phyloP scores from a whole-genome alignment of 331 rosid species.

The Rosa hybrid region DNA sequence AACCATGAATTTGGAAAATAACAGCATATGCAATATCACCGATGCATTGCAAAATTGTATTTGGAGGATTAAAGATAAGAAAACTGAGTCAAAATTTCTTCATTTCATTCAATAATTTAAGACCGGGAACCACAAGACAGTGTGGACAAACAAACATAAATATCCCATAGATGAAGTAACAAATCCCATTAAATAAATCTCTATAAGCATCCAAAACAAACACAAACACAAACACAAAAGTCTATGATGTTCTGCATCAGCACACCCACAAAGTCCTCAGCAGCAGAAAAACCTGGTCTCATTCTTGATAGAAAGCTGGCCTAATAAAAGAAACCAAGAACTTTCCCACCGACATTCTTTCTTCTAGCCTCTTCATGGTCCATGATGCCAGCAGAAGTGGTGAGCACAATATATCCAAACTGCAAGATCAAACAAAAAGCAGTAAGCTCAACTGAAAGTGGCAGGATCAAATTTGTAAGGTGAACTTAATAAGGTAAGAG shows the following conservation, averaged over 20 bases:
- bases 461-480: neutral
- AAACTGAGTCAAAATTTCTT: neutral
- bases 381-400: slow-evolving; percentile 49
- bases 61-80: too few relatives aligned
- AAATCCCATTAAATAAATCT: slow-evolving; percentile 5
- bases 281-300: slow-evolving; percentile 1
- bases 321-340: slow-evolving; percentile 49
- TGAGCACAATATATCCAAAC: slow-evolving; percentile 44
- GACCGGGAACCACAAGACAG: neutral
- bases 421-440: slow-evolving; percentile 7
- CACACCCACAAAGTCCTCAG: slow-evolving; percentile 7
- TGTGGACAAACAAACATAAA: neutral
- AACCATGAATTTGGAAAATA: neutral
- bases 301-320: neutral
- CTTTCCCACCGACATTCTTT: slow-evolving; percentile 48
- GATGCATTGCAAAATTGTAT: neutral
- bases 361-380: slow-evolving; percentile 49
- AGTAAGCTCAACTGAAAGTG: neutral
- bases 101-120: neutral
- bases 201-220: slow-evolving; percentile 15
- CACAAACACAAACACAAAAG: slow-evolving; percentile 14
- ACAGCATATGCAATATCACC: neutral
- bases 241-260: slow-evolving; percentile 5
- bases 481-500: neutral
- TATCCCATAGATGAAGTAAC: neutral